phyloP scores from a whole-genome alignment of 495 filamentous ascomycete genomes.

The Rostrohypoxylon terebratum region DNA sequence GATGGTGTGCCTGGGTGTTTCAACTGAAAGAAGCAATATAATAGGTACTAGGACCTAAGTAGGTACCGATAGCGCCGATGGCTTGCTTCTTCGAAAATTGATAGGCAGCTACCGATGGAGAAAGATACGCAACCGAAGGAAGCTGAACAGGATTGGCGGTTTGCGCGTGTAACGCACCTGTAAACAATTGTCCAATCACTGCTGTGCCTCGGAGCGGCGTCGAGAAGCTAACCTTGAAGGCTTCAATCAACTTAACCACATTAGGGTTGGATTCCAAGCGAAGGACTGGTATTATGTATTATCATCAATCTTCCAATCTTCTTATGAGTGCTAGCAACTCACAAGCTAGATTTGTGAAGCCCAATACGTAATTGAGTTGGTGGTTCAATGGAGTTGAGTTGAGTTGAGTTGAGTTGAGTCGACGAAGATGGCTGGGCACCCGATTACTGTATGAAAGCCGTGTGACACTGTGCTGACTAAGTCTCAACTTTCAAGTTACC shows the following conservation, averaged over 20 bases:
- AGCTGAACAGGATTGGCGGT: constrained; percentile 6
- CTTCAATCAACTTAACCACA: neutral
- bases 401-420: neutral
- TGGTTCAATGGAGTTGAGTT: neutral
- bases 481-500: neutral
- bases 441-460: neutral
- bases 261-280: neutral
- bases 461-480: neutral
- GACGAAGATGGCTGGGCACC: neutral
- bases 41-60: too few relatives aligned
- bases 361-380: neutral
- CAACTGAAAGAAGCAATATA: constrained; percentile 6
- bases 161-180: constrained; percentile 10
- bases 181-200: neutral
- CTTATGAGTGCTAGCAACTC: neutral
- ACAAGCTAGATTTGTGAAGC: neutral
- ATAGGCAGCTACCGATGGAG: constrained; percentile 21
- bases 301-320: neutral
- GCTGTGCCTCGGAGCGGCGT: constrained; percentile 1
- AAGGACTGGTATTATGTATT: neutral
- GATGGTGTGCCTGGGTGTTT: too few relatives aligned
- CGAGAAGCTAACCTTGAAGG: neutral
- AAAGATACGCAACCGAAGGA: neutral
- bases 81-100: neutral
- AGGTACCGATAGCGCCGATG: neutral